Conservation (phyloP, 371 early-diverging fungal species). For the Mortierella sp. region DNA sequence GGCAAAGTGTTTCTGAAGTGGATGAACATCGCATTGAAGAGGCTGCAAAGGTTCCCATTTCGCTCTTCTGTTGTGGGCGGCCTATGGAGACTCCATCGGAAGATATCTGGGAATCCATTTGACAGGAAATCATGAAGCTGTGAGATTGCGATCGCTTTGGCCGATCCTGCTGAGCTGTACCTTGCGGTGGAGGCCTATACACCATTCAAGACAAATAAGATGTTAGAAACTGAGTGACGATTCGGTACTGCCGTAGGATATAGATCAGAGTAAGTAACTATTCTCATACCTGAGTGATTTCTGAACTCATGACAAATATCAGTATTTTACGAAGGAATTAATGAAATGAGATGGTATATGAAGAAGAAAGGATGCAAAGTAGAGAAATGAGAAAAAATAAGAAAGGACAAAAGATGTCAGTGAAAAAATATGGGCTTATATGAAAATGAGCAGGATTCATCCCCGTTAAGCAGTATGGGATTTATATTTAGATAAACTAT, state of each 20-base stretch:
- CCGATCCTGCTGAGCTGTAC: constrained; percentile 13
- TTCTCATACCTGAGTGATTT: constrained; percentile 23
- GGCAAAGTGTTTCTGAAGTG: constrained; percentile 39
- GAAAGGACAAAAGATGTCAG: not conserved
- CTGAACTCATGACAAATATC: constrained; percentile 27
- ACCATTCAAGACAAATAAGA: not conserved
- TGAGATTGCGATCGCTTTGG: constrained; percentile 53
- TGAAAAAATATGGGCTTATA: not conserved
- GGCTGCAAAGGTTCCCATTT: constrained; percentile 51
- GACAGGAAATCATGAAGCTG: constrained; percentile 56
- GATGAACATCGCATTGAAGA: constrained; percentile 54
- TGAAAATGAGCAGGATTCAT: no score
- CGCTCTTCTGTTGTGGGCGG: constrained; percentile 48
- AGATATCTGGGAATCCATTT: constrained; percentile 50
- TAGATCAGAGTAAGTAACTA: not conserved
- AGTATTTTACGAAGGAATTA: not conserved
- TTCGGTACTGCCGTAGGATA: not conserved
- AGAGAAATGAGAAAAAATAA: not conserved
- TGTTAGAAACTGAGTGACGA: not conserved
- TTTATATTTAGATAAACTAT: no score
- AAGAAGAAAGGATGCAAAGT: not conserved
- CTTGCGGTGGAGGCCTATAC: not conserved
- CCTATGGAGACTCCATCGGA: constrained; percentile 51
- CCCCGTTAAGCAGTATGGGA: no score
- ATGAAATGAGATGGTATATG: not conserved